phyloP scores from a whole-genome alignment of 2,329 filamentous ascomycete genomes.

The Colletotrichum plurivorum region DNA sequence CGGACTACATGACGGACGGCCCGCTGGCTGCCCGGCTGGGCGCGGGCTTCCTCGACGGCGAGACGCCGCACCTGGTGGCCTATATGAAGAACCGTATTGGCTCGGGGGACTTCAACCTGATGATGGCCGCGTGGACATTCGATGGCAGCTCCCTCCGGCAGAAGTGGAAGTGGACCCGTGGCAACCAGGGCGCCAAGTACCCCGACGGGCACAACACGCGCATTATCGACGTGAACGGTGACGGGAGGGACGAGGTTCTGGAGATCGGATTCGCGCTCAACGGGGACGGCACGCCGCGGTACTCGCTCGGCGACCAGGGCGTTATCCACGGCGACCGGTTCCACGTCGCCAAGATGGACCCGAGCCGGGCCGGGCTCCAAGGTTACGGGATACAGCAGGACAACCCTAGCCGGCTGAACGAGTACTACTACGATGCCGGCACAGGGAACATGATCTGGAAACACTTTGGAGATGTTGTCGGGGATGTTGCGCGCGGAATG shows the following conservation, averaged over 20 bases:
- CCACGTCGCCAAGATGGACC: conserved; percentile 45
- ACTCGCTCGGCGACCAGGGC: conserved; percentile 40
- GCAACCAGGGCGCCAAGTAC: conserved; percentile 2
- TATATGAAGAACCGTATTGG: conserved; percentile 43
- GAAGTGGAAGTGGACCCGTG: conserved; percentile 44
- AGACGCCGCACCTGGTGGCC: conserved; percentile 38
- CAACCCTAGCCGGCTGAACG: conserved; percentile 40
- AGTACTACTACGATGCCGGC: conserved; percentile 45
- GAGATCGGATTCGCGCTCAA: conserved; percentile 45
- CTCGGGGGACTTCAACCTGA: conserved; percentile 33
- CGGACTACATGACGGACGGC: conserved; percentile 29
- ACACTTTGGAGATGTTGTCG: conserved; percentile 24
- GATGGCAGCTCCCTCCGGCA: conserved; percentile 35
- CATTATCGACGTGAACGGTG: conserved; percentile 42
- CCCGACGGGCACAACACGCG: conserved; percentile 45
- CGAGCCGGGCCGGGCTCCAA: conserved; percentile 40
- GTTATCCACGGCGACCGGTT: conserved; percentile 44
- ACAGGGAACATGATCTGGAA: conserved; percentile 41
- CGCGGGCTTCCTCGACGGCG: conserved; percentile 42
- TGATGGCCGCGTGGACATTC: conserved; percentile 42
- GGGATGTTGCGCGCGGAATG: conserved; percentile 42
- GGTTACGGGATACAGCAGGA: conserved; percentile 44
- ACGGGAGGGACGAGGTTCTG: conserved; percentile 42
- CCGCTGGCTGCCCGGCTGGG: conserved; percentile 41
- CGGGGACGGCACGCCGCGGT: conserved; percentile 42